phyloP scores from a whole-genome alignment of 202 grass and related monocot genomes.

The Digitaria exilis region DNA sequence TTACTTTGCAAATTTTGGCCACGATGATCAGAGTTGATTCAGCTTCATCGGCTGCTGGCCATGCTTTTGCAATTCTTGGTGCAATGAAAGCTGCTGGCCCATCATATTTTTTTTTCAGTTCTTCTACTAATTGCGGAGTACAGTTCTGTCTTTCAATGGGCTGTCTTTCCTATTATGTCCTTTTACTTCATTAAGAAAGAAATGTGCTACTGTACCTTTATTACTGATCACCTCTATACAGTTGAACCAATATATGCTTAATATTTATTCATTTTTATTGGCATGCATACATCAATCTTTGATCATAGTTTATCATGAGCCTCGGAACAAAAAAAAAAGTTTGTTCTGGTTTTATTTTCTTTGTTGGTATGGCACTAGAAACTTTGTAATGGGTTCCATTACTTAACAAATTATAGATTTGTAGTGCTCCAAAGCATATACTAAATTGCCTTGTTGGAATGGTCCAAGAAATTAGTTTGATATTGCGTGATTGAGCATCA shows the following conservation, averaged over 20 bases:
- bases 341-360: neutral
- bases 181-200: neutral
- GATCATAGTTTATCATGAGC: neutral
- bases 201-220: neutral
- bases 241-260: neutral
- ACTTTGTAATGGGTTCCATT: neutral
- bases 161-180: neutral
- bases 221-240: neutral
- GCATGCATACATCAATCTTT: neutral
- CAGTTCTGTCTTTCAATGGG: neutral
- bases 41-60: neutral
- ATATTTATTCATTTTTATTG: neutral
- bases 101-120: neutral
- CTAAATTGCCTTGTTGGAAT: neutral
- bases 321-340: neutral
- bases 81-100: neutral
- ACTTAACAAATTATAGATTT: neutral
- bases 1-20: neutral
- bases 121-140: neutral
- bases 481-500: neutral
- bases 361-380: neutral
- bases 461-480: neutral
- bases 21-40: neutral
- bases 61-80: constrained; percentile 4
- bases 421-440: neutral